Conservation (phyloP, 2,329 filamentous ascomycete species). For the Beauveria varroae region DNA sequence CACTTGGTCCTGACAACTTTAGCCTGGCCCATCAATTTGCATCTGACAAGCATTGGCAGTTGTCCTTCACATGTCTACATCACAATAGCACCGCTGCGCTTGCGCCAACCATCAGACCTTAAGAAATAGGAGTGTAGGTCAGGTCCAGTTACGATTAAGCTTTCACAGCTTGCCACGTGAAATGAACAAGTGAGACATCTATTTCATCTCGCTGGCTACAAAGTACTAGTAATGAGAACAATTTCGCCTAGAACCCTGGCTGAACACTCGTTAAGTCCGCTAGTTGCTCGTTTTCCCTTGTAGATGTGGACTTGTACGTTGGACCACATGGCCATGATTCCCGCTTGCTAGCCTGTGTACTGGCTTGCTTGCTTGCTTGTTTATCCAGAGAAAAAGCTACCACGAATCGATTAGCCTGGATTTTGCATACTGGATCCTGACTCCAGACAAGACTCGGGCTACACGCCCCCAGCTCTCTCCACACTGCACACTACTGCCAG, state of each 20-base stretch:
- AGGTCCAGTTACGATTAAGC: too few relatives aligned
- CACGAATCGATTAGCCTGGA: constrained; percentile 3
- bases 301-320: neutral
- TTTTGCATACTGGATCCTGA: neutral
- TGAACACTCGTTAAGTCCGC: neutral
- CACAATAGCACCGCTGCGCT: neutral
- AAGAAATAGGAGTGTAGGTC: too few relatives aligned
- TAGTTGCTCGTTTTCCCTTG: too few relatives aligned
- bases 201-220: too few relatives aligned
- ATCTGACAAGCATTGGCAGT: neutral
- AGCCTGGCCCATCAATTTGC: neutral
- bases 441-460: neutral
- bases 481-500: neutral
- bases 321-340: neutral
- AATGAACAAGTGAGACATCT: too few relatives aligned
- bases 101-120: too few relatives aligned
- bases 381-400: neutral
- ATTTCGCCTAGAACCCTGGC: neutral
- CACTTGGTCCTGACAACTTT: neutral
- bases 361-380: neutral
- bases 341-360: too few relatives aligned
- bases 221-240: too few relatives aligned
- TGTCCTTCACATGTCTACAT: neutral
- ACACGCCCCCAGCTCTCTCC: neutral
- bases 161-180: too few relatives aligned